Evolutionary conservation across 306 rosid species (phyloP), one percentile per base, ranked within the genome.

Genomic region (Quercus aquifolioides): DNA sequence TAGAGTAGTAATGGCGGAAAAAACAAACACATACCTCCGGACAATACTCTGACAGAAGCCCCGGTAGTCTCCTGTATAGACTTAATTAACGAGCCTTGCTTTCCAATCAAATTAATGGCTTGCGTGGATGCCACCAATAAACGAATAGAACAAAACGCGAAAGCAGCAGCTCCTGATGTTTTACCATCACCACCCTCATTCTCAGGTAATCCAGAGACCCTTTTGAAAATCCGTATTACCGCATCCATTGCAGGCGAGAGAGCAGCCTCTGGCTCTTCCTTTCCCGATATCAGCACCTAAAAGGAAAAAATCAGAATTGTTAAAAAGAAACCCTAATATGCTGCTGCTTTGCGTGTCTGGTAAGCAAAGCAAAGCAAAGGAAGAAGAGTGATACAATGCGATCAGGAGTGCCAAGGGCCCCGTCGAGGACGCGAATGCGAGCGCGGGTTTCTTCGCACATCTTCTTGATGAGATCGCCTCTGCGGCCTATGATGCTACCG

Each of bases 161-260:
- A 86, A 28, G 77, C 93, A 28, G 86, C 78, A 71, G 90, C 85
- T 51, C 82, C 94, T 58, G 85, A 80, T 28, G 76, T 67, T 71
- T 87, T 84, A 65, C 78, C 75, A 17, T 84, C 92, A 0, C 62
- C 78, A 41, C 46, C 84, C 13, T 93, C 97, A 55, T 79, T 80
- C 81, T 90, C 98, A 5, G 96, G 83, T 69, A 93, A 87, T 64
- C 97, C 98, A 4, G 92, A 84, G 69, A 96, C 85, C 26, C 94
- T 96, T 85, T 90, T 93, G 82, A 93, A 93, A 63, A 96, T 63
- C 88, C 92, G 88, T 81, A 96, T 79, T 19, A 86, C 92, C 74
- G 99, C 99, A 74, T 91, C 99, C 96, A 96, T 93, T 55, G 99
- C 99, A 33, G 99, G 98, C 35, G 99, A 96, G 71, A 93, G 83